phyloP scores from a whole-genome alignment of 169 alveolate species.

The Plasmodium ovale region DNA sequence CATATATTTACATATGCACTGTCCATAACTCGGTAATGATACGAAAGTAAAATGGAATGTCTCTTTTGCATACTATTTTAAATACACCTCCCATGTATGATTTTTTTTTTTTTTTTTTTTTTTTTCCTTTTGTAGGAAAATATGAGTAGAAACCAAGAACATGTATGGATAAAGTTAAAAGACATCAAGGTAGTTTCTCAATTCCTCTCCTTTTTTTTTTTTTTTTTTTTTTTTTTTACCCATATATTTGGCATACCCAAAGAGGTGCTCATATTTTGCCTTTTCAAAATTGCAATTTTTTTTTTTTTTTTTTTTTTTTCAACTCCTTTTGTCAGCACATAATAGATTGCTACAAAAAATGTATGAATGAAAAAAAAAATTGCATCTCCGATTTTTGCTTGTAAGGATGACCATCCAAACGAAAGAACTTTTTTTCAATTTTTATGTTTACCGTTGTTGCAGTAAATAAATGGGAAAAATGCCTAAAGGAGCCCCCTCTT shows the following conservation, averaged over 20 bases:
- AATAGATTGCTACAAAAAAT: conserved; percentile 43
- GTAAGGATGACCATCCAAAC: too few relatives aligned
- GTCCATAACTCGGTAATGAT: conserved; percentile 31
- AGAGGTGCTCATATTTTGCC: neutral
- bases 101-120: conserved; percentile 7
- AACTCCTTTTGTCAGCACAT: conserved; percentile 65
- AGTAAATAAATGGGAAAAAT: too few relatives aligned
- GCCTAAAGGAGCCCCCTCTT: too few relatives aligned
- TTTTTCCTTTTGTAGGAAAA: conserved; percentile 31
- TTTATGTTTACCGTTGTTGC: too few relatives aligned
- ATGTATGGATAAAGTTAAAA: conserved; percentile 48
- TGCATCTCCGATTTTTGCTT: conserved; percentile 6
- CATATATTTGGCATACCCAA: neutral
- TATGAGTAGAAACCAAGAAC: conserved; percentile 7
- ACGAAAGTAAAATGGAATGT: neutral
- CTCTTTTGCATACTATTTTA: neutral
- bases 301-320: conserved; percentile 28
- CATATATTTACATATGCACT: conserved; percentile 48
- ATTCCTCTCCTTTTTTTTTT: neutral
- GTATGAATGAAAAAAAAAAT: conserved; percentile 22
- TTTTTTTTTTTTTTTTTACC: conserved; percentile 1
- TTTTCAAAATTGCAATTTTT: neutral
- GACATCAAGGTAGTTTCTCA: conserved; percentile 47
- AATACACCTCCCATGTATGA: too few relatives aligned
- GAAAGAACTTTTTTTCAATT: too few relatives aligned